Base-by-base conservation (phyloP, 768 basidiomycete genomes). In the Xerocomus potaroensis region DNA sequence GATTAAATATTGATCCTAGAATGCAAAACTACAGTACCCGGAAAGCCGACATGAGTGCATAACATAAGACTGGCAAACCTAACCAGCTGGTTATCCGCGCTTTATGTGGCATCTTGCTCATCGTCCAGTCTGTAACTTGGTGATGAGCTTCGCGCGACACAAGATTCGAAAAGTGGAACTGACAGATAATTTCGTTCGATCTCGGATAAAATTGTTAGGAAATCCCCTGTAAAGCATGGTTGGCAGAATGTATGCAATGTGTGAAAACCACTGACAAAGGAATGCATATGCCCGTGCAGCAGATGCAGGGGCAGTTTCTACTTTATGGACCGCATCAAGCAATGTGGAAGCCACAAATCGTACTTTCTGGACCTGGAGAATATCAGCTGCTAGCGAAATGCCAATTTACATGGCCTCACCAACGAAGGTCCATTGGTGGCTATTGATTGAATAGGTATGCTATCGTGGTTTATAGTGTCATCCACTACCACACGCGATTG, bases 371-470 rank as follows among this genome's bases (percentile, higher is more conserved):
- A 94, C 89, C 83, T 86, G 51, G 27, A 69, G 52, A 24, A 16
- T 32, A 18, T 56, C 36, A 47, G 26, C 18, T 14, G 12, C 18
- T 21, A 16, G 10, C 21, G 26, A 40, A 12, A 12, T 18, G 12
- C 9, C 6, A 18, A 45, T 31, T 6, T 18, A 3, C n/a, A 27
- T 41, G 8, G 36, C 44, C 72, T 60, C 48, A 77, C 87, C 72
- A 90, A 69, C 45, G 86, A 88, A 5, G 87, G 87, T 4, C 88
- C 88, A 59, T 88, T 92, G 40, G 84, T 87, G 27, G 91, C 91
- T 57, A 94, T 92, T 26, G 89, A 90, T 65, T 92, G 90, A 45
- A 94, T 92, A 15, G 92, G 92, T 55, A 94, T 93, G 59, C 87
- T 91, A 54, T 33, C 44, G 27, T 27, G 32, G 32, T 15, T n/a